Evolutionary conservation across 495 filamentous ascomycete genomes (phyloP).

Genomic region (Daldinia grandis): DNA sequence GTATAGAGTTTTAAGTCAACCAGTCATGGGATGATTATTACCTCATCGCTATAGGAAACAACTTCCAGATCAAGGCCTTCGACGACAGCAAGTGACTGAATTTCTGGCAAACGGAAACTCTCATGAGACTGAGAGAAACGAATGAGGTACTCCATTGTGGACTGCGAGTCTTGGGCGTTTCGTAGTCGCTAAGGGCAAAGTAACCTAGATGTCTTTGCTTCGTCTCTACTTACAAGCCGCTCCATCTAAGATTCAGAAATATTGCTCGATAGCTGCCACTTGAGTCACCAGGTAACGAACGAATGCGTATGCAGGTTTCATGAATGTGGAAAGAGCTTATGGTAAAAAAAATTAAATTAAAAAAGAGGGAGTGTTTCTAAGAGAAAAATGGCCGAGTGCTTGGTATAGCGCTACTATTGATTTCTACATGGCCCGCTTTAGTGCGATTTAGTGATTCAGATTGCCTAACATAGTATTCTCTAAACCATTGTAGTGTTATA

Average conservation of each 20-base stretch:
- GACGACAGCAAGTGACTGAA: conserved; percentile 80
- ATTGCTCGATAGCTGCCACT: neutral
- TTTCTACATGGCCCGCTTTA: conserved; percentile 9
- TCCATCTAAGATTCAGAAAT: conserved; percentile 28
- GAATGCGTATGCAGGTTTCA: neutral
- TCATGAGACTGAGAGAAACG: conserved; percentile 91
- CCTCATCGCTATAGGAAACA: conserved; percentile 73
- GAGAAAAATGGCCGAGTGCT: conserved; percentile 31
- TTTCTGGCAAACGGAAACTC: conserved; percentile 85
- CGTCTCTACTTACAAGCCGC: conserved; percentile 5
- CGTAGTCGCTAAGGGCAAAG: conserved; percentile 7
- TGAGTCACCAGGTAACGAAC: neutral
- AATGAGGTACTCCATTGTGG: conserved; percentile 80
- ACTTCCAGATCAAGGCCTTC: conserved; percentile 74
- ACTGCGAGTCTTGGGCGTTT: conserved; percentile 4
- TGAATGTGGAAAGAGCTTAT: conserved; percentile 17
- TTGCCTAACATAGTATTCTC: neutral
- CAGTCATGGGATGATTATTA: conserved; percentile 49
- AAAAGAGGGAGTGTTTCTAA: conserved; percentile 23
- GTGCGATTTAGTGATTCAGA: neutral
- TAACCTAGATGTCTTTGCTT: conserved; percentile 10
- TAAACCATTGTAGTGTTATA: neutral
- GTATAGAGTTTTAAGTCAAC: neutral
- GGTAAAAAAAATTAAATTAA: no score
- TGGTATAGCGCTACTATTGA: conserved; percentile 16